Conservation (phyloP, 169 alveolate genomes). For the Plasmodium relictum region DNA sequence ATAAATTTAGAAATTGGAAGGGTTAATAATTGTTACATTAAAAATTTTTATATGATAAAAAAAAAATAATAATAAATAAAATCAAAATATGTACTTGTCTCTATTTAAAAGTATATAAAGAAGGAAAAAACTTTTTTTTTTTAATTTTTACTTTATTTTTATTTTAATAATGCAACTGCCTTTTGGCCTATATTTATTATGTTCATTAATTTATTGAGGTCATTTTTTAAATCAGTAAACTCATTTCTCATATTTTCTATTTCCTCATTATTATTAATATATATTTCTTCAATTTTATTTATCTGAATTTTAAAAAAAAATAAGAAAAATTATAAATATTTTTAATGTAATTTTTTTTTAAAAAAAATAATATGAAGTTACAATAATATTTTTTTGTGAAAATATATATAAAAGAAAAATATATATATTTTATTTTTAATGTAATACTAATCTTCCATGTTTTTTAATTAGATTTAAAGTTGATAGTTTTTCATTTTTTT, state of each 20-base stretch:
- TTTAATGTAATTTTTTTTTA: neutral
- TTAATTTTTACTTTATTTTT: neutral
- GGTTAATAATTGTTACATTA: too few species aligned
- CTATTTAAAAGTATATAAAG: neutral
- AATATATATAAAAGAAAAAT: neutral
- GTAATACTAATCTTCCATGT: conserved; percentile 45
- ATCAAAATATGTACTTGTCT: neutral
- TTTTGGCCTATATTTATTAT: conserved; percentile 45
- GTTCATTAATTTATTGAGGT: conserved; percentile 42
- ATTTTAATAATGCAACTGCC: conserved; percentile 55
- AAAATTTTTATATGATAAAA: too few species aligned
- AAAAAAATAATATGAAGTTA: neutral
- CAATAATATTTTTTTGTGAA: neutral
- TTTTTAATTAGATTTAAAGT: conserved; percentile 45
- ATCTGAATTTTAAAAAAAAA: conserved; percentile 9
- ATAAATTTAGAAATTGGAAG: too few species aligned
- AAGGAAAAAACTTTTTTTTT: conserved; percentile 5
- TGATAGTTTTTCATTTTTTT: conserved; percentile 19
- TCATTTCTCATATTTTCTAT: conserved; percentile 41
- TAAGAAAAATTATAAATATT: neutral
- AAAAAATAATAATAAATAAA: neutral
- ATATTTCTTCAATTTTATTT: conserved; percentile 40
- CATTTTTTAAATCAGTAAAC: conserved; percentile 23
- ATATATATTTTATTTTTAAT: neutral
- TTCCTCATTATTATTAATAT: conserved; percentile 31